Base-by-base conservation (phyloP, 2,329 filamentous ascomycete genomes). In the Trichoderma afroharzianum region DNA sequence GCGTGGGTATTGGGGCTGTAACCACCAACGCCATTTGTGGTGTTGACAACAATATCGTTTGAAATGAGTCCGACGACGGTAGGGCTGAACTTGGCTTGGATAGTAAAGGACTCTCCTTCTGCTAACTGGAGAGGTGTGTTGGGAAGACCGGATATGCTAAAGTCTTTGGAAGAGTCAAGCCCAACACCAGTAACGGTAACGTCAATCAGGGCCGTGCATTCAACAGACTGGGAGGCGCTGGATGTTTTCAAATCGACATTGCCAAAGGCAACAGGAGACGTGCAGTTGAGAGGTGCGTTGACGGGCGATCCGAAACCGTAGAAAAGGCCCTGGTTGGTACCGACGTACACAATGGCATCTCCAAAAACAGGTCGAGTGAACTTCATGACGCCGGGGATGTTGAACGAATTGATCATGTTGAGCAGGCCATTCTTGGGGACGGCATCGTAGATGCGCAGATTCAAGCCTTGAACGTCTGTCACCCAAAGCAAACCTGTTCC, bases 351-450 rank as follows among this genome's bases (percentile, higher is more conserved):
- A 70, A 84, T 83, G 0, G 85, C 87, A 71, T 90, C 82, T 7
- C 88, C 88, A 70, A 90, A 89, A 3, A 88, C 86, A 1, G 88
- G 86, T 2, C 87, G 82, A 3, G 84, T 85, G 73, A 90, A 90
- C 78, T 90, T 90, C 59, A 82, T 85, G 4, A 85, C 82, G 0
- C 85, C 86, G 0, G 83, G 80, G 14, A 88, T 81, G 30, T 84
- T 84, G 73, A 88, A 88, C 1, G 82, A 82, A 36, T 85, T 84
- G 73, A 89, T 82, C 66, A 85, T 78, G 2, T 80, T 84, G 62
- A 90, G 76, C 1, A 77, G 72, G 0, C 84, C 85, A 28, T 84
- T 82, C 9, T 81, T 78, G 0, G 86, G 88, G 1, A 88, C 77
- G 0, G 87, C 84, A 26, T 87, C 82, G 74, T 88, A 88, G 39